Base-by-base conservation (phyloP, 495 filamentous ascomycete genomes). In the Xanthoparmelia taractica region DNA sequence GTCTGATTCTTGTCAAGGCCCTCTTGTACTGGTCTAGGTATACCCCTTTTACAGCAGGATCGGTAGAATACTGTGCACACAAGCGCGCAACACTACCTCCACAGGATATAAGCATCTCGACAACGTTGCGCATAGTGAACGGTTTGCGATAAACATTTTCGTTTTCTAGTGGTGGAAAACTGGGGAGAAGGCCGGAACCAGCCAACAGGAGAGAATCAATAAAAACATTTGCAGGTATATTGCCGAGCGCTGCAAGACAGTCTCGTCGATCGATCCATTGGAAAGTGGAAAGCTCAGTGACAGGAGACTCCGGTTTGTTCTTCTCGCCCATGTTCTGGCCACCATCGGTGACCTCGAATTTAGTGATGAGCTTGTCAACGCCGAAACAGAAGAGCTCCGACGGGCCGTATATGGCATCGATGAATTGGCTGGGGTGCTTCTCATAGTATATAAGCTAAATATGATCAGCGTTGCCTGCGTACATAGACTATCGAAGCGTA, bases 381-480 rank as follows among this genome's bases (percentile, higher is more conserved):
- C 91, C 89, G 68, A 93, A 97, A 33, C 96, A 79, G 64, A 99
- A 83, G 23, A 91, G 77, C 72, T 97, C 92, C n/a, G 91, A 84
- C 4, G 91, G 84, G 37, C 91, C 92, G 73, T 88, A 91, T 65
- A 97, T 80, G 25, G 87, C 87, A 63, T 91, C 89, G 61, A 89
- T 80, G 57, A 88, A 82, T 43, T 85, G 82, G 33, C 79, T 85
- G 54, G 85, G 79, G 60, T 84, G 80, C 70, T 87, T 83, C 62
- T 88, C 83, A 58, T 96, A 84, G 72, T 95, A 92, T 54, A 88
- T 86, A 62, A 98, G 83, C 92, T 96, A 68, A 57, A 41, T 37
- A 54, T 43, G 12, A 37, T 66, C 48, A 63, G 63, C 31, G 25
- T 29, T 18, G 33, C n/a, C n/a, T 27, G 41, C 20, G 11, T 34